Percentiles rank a stretch among this genome's conserved stretches.
Conservation (phyloP, 352 stramenopile genomes). For the Aphanomyces invadans region DNA sequence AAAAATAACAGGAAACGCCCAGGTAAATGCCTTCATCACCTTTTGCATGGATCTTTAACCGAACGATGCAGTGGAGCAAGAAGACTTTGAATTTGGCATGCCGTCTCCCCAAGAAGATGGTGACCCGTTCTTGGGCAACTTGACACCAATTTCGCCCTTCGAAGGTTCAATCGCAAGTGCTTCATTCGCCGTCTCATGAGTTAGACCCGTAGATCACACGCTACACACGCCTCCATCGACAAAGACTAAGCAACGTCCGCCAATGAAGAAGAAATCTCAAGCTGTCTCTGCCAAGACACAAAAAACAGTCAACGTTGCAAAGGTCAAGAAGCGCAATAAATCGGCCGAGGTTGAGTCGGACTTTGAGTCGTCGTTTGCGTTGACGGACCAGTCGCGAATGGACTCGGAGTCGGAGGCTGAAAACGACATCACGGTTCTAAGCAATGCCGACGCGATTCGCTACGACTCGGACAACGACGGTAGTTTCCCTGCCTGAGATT, state of each 20-base stretch:
- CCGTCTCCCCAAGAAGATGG: neutral
- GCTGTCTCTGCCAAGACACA: neutral
- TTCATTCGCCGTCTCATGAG: too few relatives aligned
- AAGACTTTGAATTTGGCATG: slow-evolving; percentile 12
- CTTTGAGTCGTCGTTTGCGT: slow-evolving; percentile 33
- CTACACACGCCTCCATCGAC: neutral
- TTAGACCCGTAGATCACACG: neutral
- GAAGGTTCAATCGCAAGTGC: too few relatives aligned
- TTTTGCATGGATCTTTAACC: too few relatives aligned
- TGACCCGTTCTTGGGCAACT: neutral
- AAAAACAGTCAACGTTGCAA: neutral
- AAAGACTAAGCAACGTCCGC: neutral
- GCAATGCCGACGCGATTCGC: slow-evolving; percentile 41
- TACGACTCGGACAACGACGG: slow-evolving; percentile 34
- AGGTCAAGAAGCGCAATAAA: neutral
- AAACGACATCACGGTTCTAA: slow-evolving; percentile 27
- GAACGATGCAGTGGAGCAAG: neutral
- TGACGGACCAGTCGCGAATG: slow-evolving; percentile 40
- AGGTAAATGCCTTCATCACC: too few relatives aligned
- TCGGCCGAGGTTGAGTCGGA: neutral
- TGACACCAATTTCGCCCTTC: neutral
- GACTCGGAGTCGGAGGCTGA: slow-evolving; percentile 31
- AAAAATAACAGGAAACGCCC: neutral
- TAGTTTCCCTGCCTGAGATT: too few relatives aligned
- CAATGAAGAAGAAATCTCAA: neutral